Percentiles rank a stretch among this genome's conserved stretches.
Conservation (phyloP, 768 basidiomycete species). For the Tulasnella sp. region DNA sequence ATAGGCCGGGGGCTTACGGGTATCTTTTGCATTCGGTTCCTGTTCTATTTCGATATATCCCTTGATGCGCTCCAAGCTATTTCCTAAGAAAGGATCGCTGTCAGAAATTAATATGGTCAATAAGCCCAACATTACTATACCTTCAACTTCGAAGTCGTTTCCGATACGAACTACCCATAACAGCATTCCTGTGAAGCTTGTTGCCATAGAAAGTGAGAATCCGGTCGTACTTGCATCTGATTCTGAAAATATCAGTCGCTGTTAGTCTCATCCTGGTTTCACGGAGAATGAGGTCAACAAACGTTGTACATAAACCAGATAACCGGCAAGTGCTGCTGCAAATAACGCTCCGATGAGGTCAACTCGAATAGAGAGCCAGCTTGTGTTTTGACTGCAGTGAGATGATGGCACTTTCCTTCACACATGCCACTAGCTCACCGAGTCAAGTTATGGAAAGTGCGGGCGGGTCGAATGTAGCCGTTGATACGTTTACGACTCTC, state of each 20-base stretch:
- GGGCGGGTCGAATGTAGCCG: slow-evolving; percentile 35
- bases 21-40: slow-evolving; percentile 33
- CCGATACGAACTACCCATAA: slow-evolving; percentile 34
- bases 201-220: slow-evolving; percentile 35
- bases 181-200: slow-evolving; percentile 46
- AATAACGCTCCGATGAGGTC: slow-evolving; percentile 52
- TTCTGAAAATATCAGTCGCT: too few relatives aligned
- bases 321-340: slow-evolving; percentile 41
- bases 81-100: neutral
- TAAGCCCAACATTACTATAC: slow-evolving; percentile 21
- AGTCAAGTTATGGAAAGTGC: slow-evolving; percentile 44
- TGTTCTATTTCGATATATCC: slow-evolving; percentile 47
- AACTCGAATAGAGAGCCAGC: slow-evolving; percentile 42
- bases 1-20: slow-evolving; percentile 45
- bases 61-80: slow-evolving; percentile 40
- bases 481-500: slow-evolving; percentile 39
- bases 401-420: too few relatives aligned
- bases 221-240: slow-evolving; percentile 35
- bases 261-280: too few relatives aligned
- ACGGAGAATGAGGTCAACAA: too few relatives aligned
- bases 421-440: slow-evolving; percentile 25
- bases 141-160: slow-evolving; percentile 37
- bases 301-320: too few relatives aligned
- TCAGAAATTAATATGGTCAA: too few relatives aligned
- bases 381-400: slow-evolving; percentile 11